These are phyloP conservation scores for Lagenidium giganteum DNA, from an alignment of 352 stramenopile genomes.

Conservation along the genomic window DNA sequence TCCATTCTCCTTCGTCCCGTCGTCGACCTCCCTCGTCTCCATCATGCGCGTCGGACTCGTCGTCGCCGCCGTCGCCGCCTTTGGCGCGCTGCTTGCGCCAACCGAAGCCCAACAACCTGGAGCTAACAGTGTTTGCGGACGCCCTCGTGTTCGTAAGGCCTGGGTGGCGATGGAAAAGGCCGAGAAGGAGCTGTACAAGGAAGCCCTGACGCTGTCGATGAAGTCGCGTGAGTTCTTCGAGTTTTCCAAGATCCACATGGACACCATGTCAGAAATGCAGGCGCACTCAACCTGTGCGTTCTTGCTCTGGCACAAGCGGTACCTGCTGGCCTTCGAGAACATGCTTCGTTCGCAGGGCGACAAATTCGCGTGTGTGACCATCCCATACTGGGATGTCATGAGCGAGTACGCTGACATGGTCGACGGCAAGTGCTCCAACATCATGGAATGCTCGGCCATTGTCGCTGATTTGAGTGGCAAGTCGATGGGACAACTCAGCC, in stretches of 20 bases:
- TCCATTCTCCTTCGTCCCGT: too few relatives aligned
- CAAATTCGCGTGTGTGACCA: conserved; percentile 9
- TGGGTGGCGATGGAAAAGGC: conserved; percentile 1
- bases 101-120: too few relatives aligned
- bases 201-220: conserved; percentile 2
- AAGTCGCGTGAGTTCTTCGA: conserved; percentile 5
- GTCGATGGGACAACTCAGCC: not conserved
- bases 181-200: conserved; percentile 8
- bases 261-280: conserved; percentile 8
- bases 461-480: not conserved
- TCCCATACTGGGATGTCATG: conserved; percentile 15
- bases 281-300: conserved; percentile 16
- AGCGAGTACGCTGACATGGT: conserved; percentile 4
- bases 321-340: conserved; percentile 14
- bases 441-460: conserved; percentile 1
- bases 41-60: too few relatives aligned
- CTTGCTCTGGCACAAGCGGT: conserved; percentile 12
- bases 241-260: conserved; percentile 14
- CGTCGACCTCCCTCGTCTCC: too few relatives aligned
- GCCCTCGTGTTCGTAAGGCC: conserved; percentile 9
- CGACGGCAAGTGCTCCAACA: not conserved
- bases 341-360: conserved; percentile 11
- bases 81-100: too few relatives aligned
- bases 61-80: too few relatives aligned
- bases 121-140: too few relatives aligned